Conservation (phyloP, 331 rosid species). For the Telfairia occidentalis region DNA sequence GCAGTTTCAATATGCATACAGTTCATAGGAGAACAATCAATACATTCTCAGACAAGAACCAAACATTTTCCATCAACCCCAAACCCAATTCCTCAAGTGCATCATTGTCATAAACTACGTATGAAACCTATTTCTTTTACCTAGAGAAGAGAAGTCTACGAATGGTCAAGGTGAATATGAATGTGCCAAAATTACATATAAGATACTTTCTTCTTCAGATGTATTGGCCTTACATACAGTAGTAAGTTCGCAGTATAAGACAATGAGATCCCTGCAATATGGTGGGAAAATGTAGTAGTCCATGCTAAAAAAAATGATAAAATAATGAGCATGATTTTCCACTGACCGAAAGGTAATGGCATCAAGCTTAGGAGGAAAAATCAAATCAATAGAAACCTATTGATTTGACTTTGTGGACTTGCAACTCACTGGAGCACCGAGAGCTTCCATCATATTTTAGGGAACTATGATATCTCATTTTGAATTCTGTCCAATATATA, state of each 20-base stretch:
- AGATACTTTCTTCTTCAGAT: too few species aligned
- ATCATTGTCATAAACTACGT: not conserved
- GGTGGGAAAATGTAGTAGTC: not conserved
- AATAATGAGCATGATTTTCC: not conserved
- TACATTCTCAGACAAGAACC: not conserved
- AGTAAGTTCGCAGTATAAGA: not conserved
- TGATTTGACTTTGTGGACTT: not conserved
- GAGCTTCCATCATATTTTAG: not conserved
- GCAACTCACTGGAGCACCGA: not conserved
- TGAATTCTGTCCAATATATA: not conserved
- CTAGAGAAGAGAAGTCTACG: not conserved
- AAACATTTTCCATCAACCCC: not conserved
- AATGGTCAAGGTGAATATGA: not conserved
- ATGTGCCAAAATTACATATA: not conserved
- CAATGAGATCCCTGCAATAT: not conserved
- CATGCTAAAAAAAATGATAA: not conserved
- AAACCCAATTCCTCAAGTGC: not conserved
- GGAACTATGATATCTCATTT: not conserved
- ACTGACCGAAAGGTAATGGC: not conserved
- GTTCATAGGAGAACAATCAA: not conserved
- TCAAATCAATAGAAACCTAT: not conserved
- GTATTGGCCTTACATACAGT: too few species aligned
- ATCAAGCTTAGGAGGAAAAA: not conserved
- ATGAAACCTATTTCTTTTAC: not conserved
- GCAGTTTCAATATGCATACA: not conserved